These are phyloP conservation scores for Sporobolomyces phaffii DNA, from an alignment of 768 basidiomycete genomes.

Conservation along the genomic window DNA sequence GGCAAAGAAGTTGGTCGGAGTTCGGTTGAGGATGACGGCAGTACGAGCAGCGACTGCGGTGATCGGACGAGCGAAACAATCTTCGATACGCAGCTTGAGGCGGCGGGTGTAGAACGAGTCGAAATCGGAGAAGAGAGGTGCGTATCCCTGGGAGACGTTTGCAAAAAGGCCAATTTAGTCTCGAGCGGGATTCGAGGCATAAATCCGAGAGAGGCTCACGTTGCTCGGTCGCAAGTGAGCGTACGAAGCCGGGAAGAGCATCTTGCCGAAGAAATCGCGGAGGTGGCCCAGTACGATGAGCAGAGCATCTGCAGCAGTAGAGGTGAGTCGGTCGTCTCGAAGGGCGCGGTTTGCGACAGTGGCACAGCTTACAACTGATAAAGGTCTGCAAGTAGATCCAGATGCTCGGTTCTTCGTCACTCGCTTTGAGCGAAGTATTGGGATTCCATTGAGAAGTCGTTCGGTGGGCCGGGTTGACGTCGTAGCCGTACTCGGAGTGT, in stretches of 20 bases:
- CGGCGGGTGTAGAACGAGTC: slow-evolving; percentile 99
- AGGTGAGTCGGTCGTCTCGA: background rate
- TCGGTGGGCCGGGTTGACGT: slow-evolving; percentile 35
- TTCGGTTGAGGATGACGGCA: slow-evolving; percentile 74
- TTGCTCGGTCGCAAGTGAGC: slow-evolving; percentile 74
- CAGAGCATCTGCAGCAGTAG: slow-evolving; percentile 66
- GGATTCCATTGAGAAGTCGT: slow-evolving; percentile 44
- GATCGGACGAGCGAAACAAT: slow-evolving; percentile 86
- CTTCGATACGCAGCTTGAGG: slow-evolving; percentile 86
- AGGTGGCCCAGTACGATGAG: slow-evolving; percentile 87
- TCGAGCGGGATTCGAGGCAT: background rate
- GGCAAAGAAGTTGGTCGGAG: slow-evolving; percentile 67
- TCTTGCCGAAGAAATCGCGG: slow-evolving; percentile 90
- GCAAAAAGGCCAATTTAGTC: background rate
- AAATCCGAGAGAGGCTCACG: slow-evolving; percentile 53
- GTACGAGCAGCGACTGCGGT: slow-evolving; percentile 95
- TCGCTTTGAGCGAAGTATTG: slow-evolving; percentile 43
- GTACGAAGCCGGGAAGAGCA: slow-evolving; percentile 63
- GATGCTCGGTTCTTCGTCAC: slow-evolving; percentile 79
- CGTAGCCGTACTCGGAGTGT: slow-evolving; percentile 38
- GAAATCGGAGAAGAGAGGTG: slow-evolving; percentile 93
- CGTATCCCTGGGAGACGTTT: slow-evolving; percentile 76
- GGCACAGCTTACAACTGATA: slow-evolving; percentile 49
- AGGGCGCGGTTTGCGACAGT: background rate
- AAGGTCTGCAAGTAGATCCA: slow-evolving; percentile 88